phyloP scores from a whole-genome alignment of 495 filamentous ascomycete genomes.

The Penicillium manginii region DNA sequence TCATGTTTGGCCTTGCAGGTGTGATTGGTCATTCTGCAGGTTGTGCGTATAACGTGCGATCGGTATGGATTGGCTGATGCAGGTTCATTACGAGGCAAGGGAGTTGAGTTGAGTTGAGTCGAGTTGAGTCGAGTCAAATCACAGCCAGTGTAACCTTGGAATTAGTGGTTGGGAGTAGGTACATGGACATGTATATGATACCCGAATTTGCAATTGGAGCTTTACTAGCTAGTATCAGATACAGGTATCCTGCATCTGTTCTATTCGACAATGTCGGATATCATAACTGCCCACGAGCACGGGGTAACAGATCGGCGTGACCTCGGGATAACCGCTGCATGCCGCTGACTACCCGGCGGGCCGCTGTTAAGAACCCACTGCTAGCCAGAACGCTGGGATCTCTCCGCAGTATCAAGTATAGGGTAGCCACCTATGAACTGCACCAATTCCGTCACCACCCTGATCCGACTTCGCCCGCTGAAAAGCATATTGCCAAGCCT shows the following conservation, averaged over 20 bases:
- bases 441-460: background rate
- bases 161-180: no score
- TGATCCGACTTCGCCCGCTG: background rate
- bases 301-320: background rate
- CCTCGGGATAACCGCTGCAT: background rate
- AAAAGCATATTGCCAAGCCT: background rate
- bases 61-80: background rate
- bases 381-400: no score
- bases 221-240: no score
- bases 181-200: no score
- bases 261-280: no score
- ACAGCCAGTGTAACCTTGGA: no score
- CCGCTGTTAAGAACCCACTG: background rate
- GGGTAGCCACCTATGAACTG: background rate
- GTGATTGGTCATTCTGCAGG: conserved; percentile 1
- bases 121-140: no score
- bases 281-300: no score
- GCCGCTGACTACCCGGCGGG: background rate
- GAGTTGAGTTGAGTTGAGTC: no score
- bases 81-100: background rate
- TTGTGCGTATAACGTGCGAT: conserved; percentile 1
- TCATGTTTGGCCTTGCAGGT: background rate
- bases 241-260: no score
- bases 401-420: background rate
- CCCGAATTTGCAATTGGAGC: no score